Evolutionary conservation across 2,329 filamentous ascomycete genomes (phyloP).

Genomic region (Mycosphaerelloides madeirae): DNA sequence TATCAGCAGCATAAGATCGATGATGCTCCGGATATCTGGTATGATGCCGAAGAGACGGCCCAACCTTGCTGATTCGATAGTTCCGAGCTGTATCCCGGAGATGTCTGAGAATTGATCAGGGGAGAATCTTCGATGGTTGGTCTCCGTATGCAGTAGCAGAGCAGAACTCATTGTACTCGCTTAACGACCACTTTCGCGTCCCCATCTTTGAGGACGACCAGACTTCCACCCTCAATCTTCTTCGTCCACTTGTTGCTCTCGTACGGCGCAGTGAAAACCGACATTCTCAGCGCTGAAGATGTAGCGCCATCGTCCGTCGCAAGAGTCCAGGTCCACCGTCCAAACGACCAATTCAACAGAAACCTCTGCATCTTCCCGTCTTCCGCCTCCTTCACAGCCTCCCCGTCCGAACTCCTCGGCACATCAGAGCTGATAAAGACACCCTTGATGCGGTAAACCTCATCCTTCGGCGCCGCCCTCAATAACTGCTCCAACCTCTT

Average conservation of each 20-base stretch:
- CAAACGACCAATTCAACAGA: slow-evolving; percentile 98
- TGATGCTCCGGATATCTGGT: no score
- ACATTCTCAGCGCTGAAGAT: slow-evolving; percentile 62
- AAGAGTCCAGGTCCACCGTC: slow-evolving; percentile 76
- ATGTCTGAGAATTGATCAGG: no score
- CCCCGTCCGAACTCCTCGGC: slow-evolving; percentile 36
- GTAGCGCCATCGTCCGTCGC: slow-evolving; percentile 27
- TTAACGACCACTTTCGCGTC: slow-evolving; percentile 50
- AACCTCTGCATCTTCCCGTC: slow-evolving; percentile 53
- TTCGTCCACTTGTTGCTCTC: slow-evolving; percentile 75
- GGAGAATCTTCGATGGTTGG: no score
- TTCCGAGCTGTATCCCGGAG: no score
- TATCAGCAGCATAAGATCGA: no score
- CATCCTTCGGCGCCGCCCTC: slow-evolving; percentile 74
- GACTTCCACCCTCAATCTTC: slow-evolving; percentile 51
- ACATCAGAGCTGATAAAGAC: slow-evolving; percentile 48
- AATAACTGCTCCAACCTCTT: slow-evolving; percentile 63
- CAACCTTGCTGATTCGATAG: no score
- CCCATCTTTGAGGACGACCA: slow-evolving; percentile 23
- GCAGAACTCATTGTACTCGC: slow-evolving; percentile 28
- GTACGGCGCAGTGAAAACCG: slow-evolving; percentile 67
- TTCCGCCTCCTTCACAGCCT: slow-evolving; percentile 30
- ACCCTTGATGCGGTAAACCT: slow-evolving; percentile 91
- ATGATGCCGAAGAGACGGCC: no score
- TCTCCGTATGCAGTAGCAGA: no score